Base-by-base conservation (phyloP, 78 protist genomes). In the Cavenderia fasciculata region DNA sequence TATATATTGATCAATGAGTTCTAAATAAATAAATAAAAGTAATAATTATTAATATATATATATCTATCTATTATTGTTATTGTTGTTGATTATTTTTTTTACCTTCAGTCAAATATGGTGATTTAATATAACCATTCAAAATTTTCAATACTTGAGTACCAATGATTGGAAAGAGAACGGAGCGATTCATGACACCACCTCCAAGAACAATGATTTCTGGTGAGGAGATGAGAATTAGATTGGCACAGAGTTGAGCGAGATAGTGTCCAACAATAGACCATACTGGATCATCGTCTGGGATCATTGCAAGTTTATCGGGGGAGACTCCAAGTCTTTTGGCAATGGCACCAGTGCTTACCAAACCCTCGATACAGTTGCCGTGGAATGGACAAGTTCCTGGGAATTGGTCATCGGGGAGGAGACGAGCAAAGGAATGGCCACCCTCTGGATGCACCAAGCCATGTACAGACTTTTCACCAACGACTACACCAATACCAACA, bases 141-240 rank as follows among this genome's bases (percentile, higher is more conserved):
- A 76, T 29, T 40, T 29, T 25, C 0, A 23, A 29, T 27, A 82
- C 31, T 5, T 25, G 33, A 1, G n/a, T n/a, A 31, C 96, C 56
- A 54, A 96, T 43, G 38, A 49, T 47, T 38, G 85, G 72, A 29
- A 70, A 86, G 44, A 97, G 91, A 18, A 46, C 71, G 14, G 14
- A 12, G 29, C 98, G 71, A 57, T 93, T 75, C 33, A 96, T 18
- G 3, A 97, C 88, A 18, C 98, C 98, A 23, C 98, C 98, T 19
- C 91, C 70, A 1, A 96, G 38, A 4, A 95, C 98, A 34, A 96
- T 95, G 25, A 38, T 36, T 43, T 93, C 85, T 10, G 94, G 94
- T 0, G 95, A 63, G 16, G 66, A 10, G 11, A 63, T 18, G 8
- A 95, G 59, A 19, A 85, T 62, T 25, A 96, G 11, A n/a, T 56